Evolutionary conservation across 1,284 basidiomycete species (phyloP).

Genomic region (Cryptococcus maquisensis): DNA sequence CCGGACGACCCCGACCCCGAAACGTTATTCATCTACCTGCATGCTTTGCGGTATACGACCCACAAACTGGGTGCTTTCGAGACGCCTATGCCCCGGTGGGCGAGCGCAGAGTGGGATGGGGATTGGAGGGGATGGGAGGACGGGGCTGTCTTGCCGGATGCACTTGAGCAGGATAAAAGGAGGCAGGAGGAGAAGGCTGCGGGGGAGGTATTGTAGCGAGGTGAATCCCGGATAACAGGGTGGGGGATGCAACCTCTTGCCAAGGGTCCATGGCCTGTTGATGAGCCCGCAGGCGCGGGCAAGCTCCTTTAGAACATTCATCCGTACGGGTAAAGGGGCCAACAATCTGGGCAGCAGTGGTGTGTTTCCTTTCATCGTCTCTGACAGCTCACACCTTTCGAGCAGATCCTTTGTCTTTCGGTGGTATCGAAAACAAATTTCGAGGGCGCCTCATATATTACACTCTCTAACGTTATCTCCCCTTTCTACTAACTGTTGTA

Average conservation of each 20-base stretch:
- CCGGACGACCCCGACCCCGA: conserved; percentile 87
- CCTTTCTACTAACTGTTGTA: too few relatives aligned
- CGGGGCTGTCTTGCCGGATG: conserved; percentile 7
- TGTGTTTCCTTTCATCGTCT: too few relatives aligned
- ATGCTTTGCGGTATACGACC: conserved; percentile 75
- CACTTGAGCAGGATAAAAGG: conserved; percentile 1
- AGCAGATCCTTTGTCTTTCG: too few relatives aligned
- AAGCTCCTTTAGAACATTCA: too few relatives aligned
- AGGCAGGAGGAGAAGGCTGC: background rate
- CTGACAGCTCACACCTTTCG: too few relatives aligned
- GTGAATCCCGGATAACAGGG: too few relatives aligned
- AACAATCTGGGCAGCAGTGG: too few relatives aligned
- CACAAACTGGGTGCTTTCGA: conserved; percentile 44
- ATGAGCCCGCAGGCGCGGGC: background rate
- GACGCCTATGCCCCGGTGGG: conserved; percentile 49
- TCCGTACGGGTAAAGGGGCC: too few relatives aligned
- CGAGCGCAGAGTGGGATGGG: conserved; percentile 47
- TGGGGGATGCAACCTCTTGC: background rate
- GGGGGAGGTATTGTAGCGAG: background rate
- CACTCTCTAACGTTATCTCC: too few relatives aligned
- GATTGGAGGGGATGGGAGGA: conserved; percentile 48
- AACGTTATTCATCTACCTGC: conserved; percentile 86
- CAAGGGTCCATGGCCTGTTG: background rate
- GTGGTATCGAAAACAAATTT: too few relatives aligned
- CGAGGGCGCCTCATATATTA: too few relatives aligned